Percentiles rank a stretch among this genome's conserved stretches.
These are phyloP conservation scores for Diaporthe humulicola DNA, from an alignment of 2,329 filamentous ascomycete genomes.

Conservation along the genomic window DNA sequence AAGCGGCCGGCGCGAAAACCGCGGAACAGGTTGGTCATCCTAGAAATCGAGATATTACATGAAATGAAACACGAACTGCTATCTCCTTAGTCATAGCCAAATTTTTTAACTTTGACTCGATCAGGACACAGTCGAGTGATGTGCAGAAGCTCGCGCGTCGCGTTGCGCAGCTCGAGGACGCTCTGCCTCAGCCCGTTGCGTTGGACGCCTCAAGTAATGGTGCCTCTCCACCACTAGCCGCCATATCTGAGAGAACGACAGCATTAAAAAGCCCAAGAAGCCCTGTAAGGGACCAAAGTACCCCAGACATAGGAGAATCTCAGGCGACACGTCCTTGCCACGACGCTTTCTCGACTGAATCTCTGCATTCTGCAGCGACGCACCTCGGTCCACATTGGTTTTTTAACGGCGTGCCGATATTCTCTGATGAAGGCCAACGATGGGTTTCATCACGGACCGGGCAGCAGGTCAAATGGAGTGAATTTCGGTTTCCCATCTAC, in stretches of 20 bases:
- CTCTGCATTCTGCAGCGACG: background rate
- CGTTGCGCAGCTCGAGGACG: conserved; percentile 7
- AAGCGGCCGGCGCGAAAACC: background rate
- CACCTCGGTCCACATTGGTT: conserved; percentile 8
- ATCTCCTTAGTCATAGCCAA: background rate
- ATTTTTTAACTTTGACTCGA: background rate
- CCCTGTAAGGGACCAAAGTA: background rate
- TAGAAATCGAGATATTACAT: background rate
- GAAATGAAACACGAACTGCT: background rate
- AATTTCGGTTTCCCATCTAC: background rate
- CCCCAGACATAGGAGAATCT: background rate
- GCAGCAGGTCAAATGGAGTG: conserved; percentile 11
- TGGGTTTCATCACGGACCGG: conserved; percentile 9
- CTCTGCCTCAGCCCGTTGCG: background rate
- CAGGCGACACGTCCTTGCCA: background rate
- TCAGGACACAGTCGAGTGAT: background rate
- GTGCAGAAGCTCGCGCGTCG: background rate
- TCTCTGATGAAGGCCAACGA: background rate
- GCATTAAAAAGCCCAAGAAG: background rate
- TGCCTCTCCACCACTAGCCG: background rate
- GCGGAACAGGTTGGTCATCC: background rate
- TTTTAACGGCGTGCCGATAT: conserved; percentile 7
- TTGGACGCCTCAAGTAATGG: background rate
- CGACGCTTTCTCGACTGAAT: background rate
- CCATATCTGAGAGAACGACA: background rate